phyloP scores from a whole-genome alignment of 192 early-diverging fungal genomes.

The Coemansia sp. region DNA sequence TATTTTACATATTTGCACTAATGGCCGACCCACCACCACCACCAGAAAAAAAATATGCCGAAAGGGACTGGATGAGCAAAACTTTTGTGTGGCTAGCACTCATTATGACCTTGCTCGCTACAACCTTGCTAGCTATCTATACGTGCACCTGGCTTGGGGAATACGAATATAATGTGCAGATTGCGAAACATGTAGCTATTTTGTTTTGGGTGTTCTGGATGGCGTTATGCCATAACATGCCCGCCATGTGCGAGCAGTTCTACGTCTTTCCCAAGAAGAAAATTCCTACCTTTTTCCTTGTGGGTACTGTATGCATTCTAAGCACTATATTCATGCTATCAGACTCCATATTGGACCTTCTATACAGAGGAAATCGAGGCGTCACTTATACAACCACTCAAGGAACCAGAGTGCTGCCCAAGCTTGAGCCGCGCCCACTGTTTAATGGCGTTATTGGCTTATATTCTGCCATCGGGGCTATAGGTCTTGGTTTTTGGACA shows the following conservation, averaged over 20 bases:
- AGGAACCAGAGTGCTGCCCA: constrained; percentile 2
- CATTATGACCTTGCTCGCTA: not conserved
- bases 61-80: not conserved
- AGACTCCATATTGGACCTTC: not conserved
- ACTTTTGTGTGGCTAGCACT: not conserved
- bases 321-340: not conserved
- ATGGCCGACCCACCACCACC: not conserved
- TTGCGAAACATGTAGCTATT: constrained; percentile 3
- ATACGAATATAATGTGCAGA: constrained; percentile 11
- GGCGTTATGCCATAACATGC: not conserved
- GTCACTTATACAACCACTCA: not conserved
- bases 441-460: constrained; percentile 10
- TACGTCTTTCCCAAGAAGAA: not conserved
- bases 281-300: not conserved
- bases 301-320: not conserved
- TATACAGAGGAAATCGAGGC: constrained; percentile 1
- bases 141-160: constrained; percentile 12
- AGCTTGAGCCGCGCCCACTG: constrained; percentile 1
- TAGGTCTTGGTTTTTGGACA: constrained; percentile 3
- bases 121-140: constrained; percentile 4
- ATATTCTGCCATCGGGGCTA: not conserved
- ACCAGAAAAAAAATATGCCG: not conserved
- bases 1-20: too few species aligned
- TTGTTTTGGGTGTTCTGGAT: not conserved
- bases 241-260: not conserved